phyloP scores from a whole-genome alignment of 73 alveolate species.

The Tetrahymena borealis region DNA sequence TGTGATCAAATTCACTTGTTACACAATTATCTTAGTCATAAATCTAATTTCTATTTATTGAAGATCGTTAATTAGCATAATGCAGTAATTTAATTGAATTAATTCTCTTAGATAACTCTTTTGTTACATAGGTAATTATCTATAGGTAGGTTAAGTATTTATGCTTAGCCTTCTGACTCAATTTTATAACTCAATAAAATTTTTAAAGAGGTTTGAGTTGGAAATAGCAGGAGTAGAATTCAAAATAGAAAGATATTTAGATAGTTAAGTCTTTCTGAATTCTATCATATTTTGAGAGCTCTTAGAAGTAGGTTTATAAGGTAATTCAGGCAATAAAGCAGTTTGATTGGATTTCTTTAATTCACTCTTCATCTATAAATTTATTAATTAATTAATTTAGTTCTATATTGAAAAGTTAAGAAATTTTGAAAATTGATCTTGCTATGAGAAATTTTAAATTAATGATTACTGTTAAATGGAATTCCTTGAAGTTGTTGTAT shows the following conservation, averaged over 20 bases:
- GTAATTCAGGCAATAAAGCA: not conserved
- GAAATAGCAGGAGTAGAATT: not conserved
- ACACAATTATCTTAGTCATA: too few relatives aligned
- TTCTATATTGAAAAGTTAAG: not conserved
- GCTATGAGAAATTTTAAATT: not conserved
- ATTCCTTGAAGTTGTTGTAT: not conserved
- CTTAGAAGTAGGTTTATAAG: not conserved
- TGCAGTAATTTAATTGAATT: too few relatives aligned
- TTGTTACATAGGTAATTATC: too few relatives aligned
- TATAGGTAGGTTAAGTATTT: not conserved
- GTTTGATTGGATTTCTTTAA: not conserved
- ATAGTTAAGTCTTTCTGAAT: not conserved
- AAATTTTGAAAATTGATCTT: not conserved
- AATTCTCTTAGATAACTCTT: too few relatives aligned
- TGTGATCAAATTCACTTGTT: too few relatives aligned
- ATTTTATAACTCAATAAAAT: not conserved
- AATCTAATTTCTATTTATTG: too few relatives aligned
- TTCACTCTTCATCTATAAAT: not conserved
- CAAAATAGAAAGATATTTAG: not conserved
- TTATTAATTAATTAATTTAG: not conserved
- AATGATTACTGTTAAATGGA: not conserved
- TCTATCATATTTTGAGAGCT: not conserved
- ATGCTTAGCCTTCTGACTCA: not conserved
- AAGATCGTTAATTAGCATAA: too few relatives aligned
- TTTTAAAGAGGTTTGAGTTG: not conserved